These are phyloP conservation scores for Tagetes erecta DNA, from an alignment of 129 eudicot genomes.

Conservation along the genomic window DNA sequence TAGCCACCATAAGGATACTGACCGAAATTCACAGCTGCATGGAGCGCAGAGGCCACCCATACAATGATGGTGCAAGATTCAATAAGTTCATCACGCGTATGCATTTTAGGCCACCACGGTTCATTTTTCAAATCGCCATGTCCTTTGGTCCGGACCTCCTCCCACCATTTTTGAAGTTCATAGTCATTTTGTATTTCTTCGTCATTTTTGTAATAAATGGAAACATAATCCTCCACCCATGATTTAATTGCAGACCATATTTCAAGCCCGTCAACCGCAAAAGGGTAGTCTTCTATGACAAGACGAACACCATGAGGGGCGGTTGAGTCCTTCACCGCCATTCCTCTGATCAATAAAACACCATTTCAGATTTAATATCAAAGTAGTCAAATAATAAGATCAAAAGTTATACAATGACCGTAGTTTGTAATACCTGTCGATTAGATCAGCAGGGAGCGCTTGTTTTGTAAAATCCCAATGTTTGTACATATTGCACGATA, in stretches of 20 bases:
- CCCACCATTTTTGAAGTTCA: conserved; percentile 77
- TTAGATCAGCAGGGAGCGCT: conserved; percentile 77
- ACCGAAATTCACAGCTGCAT: conserved; percentile 87
- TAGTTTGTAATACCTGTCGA: conserved; percentile 51
- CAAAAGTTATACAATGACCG: not conserved
- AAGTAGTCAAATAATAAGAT: not conserved
- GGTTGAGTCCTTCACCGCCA: conserved; percentile 65
- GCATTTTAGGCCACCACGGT: conserved; percentile 89
- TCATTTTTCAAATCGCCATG: conserved; percentile 80
- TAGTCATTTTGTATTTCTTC: conserved; percentile 40
- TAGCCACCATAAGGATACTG: conserved; percentile 85
- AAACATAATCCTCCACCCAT: conserved; percentile 67
- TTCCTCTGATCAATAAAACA: conserved; percentile 46
- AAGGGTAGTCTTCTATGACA: conserved; percentile 79
- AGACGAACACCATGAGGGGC: conserved; percentile 62
- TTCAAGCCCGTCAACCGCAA: conserved; percentile 78
- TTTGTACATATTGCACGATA: conserved; percentile 52
- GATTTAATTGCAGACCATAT: conserved; percentile 78
- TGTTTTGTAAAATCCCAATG: conserved; percentile 75
- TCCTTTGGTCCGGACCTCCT: conserved; percentile 62
- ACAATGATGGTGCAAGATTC: conserved; percentile 70
- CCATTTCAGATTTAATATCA: not conserved
- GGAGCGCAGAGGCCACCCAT: conserved; percentile 88
- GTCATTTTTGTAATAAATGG: conserved; percentile 56
- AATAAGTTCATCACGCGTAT: conserved; percentile 51